These are phyloP conservation scores for Rhizophlyctis rosea DNA, from an alignment of 192 early-diverging fungal species.

Conservation along the genomic window DNA sequence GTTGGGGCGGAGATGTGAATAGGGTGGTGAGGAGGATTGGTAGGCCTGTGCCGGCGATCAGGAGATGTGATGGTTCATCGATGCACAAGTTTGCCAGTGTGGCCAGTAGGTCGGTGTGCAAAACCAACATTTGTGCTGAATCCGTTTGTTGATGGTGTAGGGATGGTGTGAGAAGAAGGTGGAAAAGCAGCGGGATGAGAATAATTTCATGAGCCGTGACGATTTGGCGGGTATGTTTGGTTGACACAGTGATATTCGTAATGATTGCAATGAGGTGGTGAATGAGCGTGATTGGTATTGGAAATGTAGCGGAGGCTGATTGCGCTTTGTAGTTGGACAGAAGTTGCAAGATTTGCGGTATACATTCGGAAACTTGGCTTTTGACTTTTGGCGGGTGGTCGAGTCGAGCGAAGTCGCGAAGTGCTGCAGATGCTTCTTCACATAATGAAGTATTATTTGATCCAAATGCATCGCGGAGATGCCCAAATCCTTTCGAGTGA, in stretches of 20 bases:
- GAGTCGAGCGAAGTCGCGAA: neutral
- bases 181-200: constrained; percentile 9
- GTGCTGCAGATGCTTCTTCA: neutral
- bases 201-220: neutral
- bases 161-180: constrained; percentile 3
- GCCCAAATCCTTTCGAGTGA: neutral
- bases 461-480: neutral
- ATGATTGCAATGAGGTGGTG: constrained; percentile 7
- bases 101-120: constrained; percentile 3
- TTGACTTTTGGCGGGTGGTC: neutral
- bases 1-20: neutral
- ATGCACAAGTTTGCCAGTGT: constrained; percentile 26
- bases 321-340: neutral
- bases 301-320: neutral
- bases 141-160: neutral
- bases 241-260: constrained; percentile 15
- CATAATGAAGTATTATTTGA: neutral
- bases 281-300: neutral
- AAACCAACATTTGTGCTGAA: neutral
- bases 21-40: constrained; percentile 12
- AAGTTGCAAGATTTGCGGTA: neutral
- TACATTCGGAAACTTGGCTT: neutral
- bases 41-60: constrained; percentile 11
- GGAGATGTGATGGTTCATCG: constrained; percentile 15
- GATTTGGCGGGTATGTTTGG: constrained; percentile 10